Evolutionary conservation across 257 asterid species (phyloP), one percentile per base, ranked within the genome.

Genomic region (Eustoma russellianum): DNA sequence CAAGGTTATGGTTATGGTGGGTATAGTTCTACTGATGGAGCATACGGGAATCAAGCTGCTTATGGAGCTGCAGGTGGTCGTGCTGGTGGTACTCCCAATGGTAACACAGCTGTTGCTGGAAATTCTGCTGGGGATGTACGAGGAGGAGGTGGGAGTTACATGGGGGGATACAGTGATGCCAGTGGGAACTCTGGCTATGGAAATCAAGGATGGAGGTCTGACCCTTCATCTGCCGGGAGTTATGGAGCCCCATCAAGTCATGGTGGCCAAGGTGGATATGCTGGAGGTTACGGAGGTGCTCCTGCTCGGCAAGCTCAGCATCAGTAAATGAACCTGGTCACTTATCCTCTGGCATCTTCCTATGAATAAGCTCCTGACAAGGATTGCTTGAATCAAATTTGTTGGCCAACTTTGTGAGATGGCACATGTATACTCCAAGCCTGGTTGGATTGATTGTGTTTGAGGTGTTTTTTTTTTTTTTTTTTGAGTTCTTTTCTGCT

Each of bases 21-120:
- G 13, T 55, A 56, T 38, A 13, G 7, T 53, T 41, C 52, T 16
- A 46, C 17, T 16, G 55, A 53, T 17, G 49, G 87, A 44, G 63
- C 63, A 51, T 87, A 88, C 61, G 95, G 92, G 18, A 79, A 68
- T 62, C 84, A 62, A 50, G 74, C 81, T 66, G 74, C 69, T 47
- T 83, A 80, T 73, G 90, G 90, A 12, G 89, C 82, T 68, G 72
- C 77, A 47, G 92, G 88, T 61, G 88, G 86, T 9, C 85, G 87
- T 53, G 75, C 74, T 15, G 93, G 89, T 44, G 64, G 77, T 63
- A 84, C 82, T 10, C 83, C 80, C 5, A 83, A 73, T 44, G 60
- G 80, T 51, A 70, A 59, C 53, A 2, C 55, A 28, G 47, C 77
- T 18, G 46, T 70, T 13, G 67, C 52, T 66, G 80, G 71, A 38